phyloP scores from a whole-genome alignment of 805 yeast genomes.

The Schwanniomyces occidentalis region DNA sequence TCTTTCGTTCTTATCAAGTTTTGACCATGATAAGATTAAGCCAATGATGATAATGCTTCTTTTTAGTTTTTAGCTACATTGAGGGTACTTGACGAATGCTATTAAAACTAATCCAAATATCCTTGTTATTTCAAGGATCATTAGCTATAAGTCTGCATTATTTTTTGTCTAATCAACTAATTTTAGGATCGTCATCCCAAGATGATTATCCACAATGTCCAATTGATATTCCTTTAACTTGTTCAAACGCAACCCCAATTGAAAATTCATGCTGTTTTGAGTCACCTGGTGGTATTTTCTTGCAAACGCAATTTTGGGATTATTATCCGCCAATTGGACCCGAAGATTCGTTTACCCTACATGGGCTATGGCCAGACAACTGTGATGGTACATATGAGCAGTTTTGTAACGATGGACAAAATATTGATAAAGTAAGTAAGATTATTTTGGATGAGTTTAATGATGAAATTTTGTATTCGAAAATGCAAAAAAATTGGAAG shows the following conservation, averaged over 20 bases:
- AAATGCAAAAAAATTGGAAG: constrained; percentile 34
- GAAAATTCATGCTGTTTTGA: constrained; percentile 50
- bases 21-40: too few species aligned
- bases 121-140: too few species aligned
- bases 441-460: constrained; percentile 27
- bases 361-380: constrained; percentile 46
- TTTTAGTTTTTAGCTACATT: too few species aligned
- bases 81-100: too few species aligned
- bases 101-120: too few species aligned
- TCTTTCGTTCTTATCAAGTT: too few species aligned
- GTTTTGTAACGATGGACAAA: constrained; percentile 33
- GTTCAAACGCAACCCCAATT: constrained; percentile 54
- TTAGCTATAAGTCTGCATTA: too few species aligned
- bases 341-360: constrained; percentile 40
- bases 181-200: background rate
- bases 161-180: background rate
- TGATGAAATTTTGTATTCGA: constrained; percentile 24
- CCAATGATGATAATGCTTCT: too few species aligned
- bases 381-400: constrained; percentile 42
- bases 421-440: constrained; percentile 25
- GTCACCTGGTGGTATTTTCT: constrained; percentile 38
- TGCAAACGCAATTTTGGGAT: constrained; percentile 46
- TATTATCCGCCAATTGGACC: constrained; percentile 34
- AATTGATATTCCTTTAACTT: constrained; percentile 56
- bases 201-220: constrained; percentile 44